Evolutionary conservation across 1,284 basidiomycete species (phyloP).

Genomic region (Boletus mariae): DNA sequence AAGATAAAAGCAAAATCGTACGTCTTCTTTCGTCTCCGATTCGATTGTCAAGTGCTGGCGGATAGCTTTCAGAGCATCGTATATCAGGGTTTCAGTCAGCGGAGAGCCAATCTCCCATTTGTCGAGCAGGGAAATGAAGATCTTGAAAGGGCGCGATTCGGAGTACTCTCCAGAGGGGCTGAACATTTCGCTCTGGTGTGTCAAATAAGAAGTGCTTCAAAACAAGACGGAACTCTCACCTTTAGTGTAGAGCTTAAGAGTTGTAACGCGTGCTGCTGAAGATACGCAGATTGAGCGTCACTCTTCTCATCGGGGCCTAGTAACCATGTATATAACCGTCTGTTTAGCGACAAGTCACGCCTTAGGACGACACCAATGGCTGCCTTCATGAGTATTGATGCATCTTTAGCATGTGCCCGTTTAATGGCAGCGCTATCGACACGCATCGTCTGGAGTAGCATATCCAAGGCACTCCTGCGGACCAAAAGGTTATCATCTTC

Average conservation of each 20-base stretch:
- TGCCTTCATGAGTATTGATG: slow-evolving; percentile 73
- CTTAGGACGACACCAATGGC: slow-evolving; percentile 83
- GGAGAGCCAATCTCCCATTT: slow-evolving; percentile 93
- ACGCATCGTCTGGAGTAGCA: slow-evolving; percentile 72
- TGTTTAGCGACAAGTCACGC: slow-evolving; percentile 89
- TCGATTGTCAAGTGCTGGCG: slow-evolving; percentile 52
- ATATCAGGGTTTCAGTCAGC: slow-evolving; percentile 74
- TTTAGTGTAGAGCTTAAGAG: slow-evolving; percentile 68
- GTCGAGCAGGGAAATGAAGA: slow-evolving; percentile 92
- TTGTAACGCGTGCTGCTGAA: slow-evolving; percentile 65
- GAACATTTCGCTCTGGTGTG: slow-evolving; percentile 66
- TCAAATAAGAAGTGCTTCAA: slow-evolving; percentile 2
- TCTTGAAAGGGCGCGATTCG: slow-evolving; percentile 87
- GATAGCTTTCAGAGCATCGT: slow-evolving; percentile 77
- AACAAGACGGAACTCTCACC: slow-evolving; percentile 35
- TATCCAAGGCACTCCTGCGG: slow-evolving; percentile 76
- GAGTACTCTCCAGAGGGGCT: slow-evolving; percentile 65
- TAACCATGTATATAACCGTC: slow-evolving; percentile 92
- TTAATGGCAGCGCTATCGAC: slow-evolving; percentile 70
- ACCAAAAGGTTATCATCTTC: slow-evolving; percentile 90
- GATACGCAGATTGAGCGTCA: slow-evolving; percentile 68
- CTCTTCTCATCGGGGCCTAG: slow-evolving; percentile 78
- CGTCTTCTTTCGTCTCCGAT: slow-evolving; percentile 59
- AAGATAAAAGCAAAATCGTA: slow-evolving; percentile 31
- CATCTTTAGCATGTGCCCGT: slow-evolving; percentile 63